These are phyloP conservation scores for Solanum sejunctum DNA, from an alignment of 257 asterid species.

Conservation along the genomic window DNA sequence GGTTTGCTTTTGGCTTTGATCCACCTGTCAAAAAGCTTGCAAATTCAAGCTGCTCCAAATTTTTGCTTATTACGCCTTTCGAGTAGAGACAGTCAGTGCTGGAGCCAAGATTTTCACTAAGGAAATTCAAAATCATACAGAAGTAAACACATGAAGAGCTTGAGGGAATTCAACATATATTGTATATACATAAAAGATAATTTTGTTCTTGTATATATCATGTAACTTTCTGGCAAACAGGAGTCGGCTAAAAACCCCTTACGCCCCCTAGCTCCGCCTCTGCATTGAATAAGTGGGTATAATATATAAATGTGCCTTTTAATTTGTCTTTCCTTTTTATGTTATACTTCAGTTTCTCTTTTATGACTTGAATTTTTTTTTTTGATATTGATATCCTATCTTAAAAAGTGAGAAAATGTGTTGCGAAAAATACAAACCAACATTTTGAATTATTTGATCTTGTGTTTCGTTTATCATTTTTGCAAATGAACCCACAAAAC, in stretches of 20 bases:
- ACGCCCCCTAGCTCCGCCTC: neutral
- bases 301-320: no score
- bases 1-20: slow-evolving; percentile 1
- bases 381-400: no score
- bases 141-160: neutral
- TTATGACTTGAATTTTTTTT: no score
- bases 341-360: no score
- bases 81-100: neutral
- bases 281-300: neutral
- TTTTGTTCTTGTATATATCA: neutral
- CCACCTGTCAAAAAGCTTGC: neutral
- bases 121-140: neutral
- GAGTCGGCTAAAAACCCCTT: neutral
- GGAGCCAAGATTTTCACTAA: neutral
- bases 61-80: neutral
- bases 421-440: no score
- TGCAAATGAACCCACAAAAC: no score
- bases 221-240: neutral
- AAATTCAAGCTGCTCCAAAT: neutral
- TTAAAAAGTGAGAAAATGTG: no score
- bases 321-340: no score
- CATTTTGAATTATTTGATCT: no score
- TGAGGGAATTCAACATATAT: neutral
- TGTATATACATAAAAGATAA: neutral
- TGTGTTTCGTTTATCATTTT: no score